These are phyloP conservation scores for Yarrowia keelungensis DNA, from an alignment of 805 yeast species.

Conservation along the genomic window DNA sequence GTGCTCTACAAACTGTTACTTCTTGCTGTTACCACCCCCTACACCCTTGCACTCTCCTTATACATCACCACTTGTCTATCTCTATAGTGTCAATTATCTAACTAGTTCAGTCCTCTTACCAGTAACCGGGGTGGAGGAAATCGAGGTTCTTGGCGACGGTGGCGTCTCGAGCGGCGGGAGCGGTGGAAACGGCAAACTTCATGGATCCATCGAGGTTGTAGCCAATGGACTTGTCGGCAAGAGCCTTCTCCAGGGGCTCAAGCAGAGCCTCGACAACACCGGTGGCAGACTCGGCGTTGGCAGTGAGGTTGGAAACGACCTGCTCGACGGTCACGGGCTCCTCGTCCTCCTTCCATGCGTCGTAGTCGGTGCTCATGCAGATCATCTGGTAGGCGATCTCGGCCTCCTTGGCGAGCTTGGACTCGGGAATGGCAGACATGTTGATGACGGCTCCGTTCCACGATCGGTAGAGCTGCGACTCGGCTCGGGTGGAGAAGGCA, in stretches of 20 bases:
- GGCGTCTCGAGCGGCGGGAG: constrained; percentile 71
- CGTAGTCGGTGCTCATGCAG: constrained; percentile 99
- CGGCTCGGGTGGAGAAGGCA: constrained; percentile 96
- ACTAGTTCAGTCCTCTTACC: constrained; percentile 51
- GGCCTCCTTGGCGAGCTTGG: constrained; percentile 95
- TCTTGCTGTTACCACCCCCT: too few relatives aligned
- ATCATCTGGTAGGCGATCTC: constrained; percentile 97
- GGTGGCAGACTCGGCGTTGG: constrained; percentile 88
- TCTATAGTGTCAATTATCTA: too few relatives aligned
- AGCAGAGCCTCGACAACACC: constrained; percentile 73
- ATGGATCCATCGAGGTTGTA: constrained; percentile 74
- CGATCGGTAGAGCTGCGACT: constrained; percentile 79
- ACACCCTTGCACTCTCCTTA: too few relatives aligned
- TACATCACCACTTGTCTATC: too few relatives aligned
- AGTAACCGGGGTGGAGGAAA: constrained; percentile 89
- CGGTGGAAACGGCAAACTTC: constrained; percentile 82
- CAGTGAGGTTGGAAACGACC: constrained; percentile 86
- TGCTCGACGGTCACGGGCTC: constrained; percentile 99
- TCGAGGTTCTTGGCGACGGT: constrained; percentile 81
- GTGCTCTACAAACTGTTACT: too few relatives aligned
- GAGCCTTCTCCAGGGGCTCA: constrained; percentile 66
- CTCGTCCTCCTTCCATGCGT: constrained; percentile 95
- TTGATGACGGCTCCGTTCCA: constrained; percentile 96
- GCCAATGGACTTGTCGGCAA: constrained; percentile 66
- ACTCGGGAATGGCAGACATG: constrained; percentile 97